phyloP scores from a whole-genome alignment of 768 basidiomycete genomes.

The Cubamyces lactineus region DNA sequence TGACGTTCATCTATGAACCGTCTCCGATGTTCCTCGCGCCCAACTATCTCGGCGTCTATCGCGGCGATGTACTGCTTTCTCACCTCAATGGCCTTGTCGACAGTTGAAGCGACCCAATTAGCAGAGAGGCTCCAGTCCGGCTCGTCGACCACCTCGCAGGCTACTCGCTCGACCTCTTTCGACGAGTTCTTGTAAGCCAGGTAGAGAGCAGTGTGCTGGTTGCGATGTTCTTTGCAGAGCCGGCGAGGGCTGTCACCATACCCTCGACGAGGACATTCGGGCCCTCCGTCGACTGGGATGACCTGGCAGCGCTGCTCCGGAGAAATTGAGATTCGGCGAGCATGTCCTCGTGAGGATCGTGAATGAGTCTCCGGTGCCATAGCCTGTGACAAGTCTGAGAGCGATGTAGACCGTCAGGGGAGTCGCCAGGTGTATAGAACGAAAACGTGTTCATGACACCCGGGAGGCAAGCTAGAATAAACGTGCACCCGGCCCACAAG shows the following conservation, averaged over 20 bases:
- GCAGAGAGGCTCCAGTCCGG: background rate
- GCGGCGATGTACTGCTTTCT: background rate
- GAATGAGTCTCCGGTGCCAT: too few species aligned
- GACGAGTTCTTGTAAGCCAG: conserved; percentile 4
- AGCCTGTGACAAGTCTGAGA: too few species aligned
- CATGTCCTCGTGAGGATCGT: background rate
- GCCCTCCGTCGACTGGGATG: background rate
- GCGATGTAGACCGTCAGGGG: too few species aligned
- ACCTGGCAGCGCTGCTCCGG: background rate
- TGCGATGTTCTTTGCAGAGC: conserved; percentile 1
- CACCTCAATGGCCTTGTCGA: background rate
- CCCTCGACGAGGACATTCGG: background rate
- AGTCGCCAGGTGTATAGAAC: too few species aligned
- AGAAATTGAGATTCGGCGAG: background rate
- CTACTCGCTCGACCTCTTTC: background rate
- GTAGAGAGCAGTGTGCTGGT: background rate
- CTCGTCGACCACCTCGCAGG: background rate
- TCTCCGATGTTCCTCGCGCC: background rate
- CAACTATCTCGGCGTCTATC: background rate
- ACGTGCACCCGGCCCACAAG: too few species aligned
- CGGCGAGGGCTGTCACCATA: background rate
- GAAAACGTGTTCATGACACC: too few species aligned
- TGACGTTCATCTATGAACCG: background rate
- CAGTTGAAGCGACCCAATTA: background rate
- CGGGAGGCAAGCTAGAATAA: too few species aligned